Conservation (phyloP, 306 rosid species). For the Astragalus glycyphyllos region DNA sequence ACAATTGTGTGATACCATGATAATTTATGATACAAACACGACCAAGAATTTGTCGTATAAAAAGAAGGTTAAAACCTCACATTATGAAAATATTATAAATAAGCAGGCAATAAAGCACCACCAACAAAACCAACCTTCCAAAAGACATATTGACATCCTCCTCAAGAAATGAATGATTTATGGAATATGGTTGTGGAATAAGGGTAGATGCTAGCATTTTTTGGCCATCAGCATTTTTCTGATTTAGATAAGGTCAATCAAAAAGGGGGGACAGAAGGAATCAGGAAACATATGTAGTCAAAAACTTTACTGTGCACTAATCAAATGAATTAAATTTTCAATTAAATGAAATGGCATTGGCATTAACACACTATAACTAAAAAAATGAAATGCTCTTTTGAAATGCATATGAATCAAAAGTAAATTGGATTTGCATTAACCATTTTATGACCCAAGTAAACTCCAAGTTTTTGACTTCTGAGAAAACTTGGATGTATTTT, state of each 20-base stretch:
- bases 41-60: slow-evolving; percentile 14
- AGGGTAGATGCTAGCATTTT: slow-evolving; percentile 88
- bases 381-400: too few species aligned
- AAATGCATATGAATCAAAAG: too few species aligned
- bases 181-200: slow-evolving; percentile 84
- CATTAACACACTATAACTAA: too few species aligned
- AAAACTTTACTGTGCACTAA: slow-evolving; percentile 18
- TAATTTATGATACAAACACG: slow-evolving; percentile 20
- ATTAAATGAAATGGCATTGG: too few species aligned
- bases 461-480: too few species aligned
- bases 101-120: slow-evolving; percentile 35
- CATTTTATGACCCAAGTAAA: too few species aligned
- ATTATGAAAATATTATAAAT: slow-evolving; percentile 5
- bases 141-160: slow-evolving; percentile 93
- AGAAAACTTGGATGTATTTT: too few species aligned
- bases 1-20: slow-evolving; percentile 23
- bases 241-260: slow-evolving; percentile 47
- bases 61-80: background rate
- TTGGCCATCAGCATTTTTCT: slow-evolving; percentile 89
- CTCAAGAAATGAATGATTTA: slow-evolving; percentile 71
- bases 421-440: too few species aligned
- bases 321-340: slow-evolving; percentile 4
- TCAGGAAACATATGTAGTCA: slow-evolving; percentile 31
- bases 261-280: slow-evolving; percentile 4
- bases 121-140: slow-evolving; percentile 78